A percentile compares a stretch with the other conserved stretches of the same genome.
Evolutionary conservation across 495 filamentous ascomycete species (phyloP).

Genomic region (Wilcoxina mikolae): DNA sequence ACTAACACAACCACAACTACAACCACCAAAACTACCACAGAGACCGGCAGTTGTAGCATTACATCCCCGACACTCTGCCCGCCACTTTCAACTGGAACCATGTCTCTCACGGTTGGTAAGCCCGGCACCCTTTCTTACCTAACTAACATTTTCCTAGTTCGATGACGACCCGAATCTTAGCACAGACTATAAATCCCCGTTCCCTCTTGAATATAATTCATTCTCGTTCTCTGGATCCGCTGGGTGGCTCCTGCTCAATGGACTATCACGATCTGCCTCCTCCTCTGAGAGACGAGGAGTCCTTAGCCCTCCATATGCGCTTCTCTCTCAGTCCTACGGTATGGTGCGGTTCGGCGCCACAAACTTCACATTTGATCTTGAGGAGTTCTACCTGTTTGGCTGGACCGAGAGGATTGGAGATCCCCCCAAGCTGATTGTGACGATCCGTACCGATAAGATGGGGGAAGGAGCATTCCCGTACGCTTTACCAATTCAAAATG

Average conservation of each 20-base stretch:
- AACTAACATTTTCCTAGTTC: background rate
- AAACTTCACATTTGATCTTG: background rate
- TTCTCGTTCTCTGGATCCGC: background rate
- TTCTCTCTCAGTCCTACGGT: background rate
- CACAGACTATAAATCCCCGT: background rate
- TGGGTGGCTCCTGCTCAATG: background rate
- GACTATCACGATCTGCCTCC: background rate
- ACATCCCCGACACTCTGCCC: background rate
- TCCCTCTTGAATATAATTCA: background rate
- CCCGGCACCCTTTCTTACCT: background rate
- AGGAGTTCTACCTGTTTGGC: background rate
- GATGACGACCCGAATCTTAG: background rate
- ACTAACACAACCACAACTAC: background rate
- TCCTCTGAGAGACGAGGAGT: background rate
- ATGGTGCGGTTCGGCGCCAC: background rate
- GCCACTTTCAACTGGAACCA: background rate
- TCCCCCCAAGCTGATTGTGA: background rate
- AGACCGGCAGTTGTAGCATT: background rate
- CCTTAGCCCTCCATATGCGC: background rate
- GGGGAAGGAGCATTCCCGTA: background rate
- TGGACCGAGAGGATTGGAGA: background rate
- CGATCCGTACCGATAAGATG: background rate
- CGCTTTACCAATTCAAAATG: background rate
- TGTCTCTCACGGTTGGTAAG: background rate
- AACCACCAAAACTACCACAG: background rate